Conservation (phyloP, 2,329 filamentous ascomycete species). For the Colletotrichum sp. region DNA sequence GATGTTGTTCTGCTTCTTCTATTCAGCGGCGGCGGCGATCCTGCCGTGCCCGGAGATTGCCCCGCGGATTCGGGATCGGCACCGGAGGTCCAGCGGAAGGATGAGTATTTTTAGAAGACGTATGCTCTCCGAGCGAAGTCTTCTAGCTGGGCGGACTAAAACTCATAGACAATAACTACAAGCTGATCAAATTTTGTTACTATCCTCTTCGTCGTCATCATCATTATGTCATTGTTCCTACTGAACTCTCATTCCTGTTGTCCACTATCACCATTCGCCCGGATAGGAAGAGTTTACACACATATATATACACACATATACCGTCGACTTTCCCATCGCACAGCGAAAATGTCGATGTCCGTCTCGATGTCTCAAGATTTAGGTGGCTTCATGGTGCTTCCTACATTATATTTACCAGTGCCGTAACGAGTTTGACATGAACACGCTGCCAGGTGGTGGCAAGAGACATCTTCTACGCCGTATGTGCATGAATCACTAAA, state of each 20-base stretch:
- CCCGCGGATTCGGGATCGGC: background rate
- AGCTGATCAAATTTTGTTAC: background rate
- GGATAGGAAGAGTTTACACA: background rate
- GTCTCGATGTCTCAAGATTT: background rate
- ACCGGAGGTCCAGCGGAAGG: background rate
- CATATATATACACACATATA: too few relatives aligned
- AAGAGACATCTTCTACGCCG: background rate
- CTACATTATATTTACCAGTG: background rate
- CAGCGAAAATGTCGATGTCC: too few relatives aligned
- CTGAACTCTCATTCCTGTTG: background rate
- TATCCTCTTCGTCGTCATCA: background rate
- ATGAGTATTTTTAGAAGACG: background rate
- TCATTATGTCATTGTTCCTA: background rate
- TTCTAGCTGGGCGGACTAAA: too few relatives aligned
- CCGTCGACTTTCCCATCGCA: background rate
- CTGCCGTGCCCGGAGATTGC: background rate
- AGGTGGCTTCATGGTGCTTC: background rate
- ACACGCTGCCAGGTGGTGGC: background rate
- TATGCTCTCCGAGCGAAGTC: fast-evolving
- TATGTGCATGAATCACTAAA: background rate
- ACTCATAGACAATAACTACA: fast-evolving
- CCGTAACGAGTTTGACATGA: background rate
- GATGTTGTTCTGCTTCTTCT: background rate
- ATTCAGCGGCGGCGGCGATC: background rate
- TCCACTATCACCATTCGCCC: background rate